These are phyloP conservation scores for Harrya chromipes DNA, from an alignment of 768 basidiomycete genomes.

Conservation along the genomic window DNA sequence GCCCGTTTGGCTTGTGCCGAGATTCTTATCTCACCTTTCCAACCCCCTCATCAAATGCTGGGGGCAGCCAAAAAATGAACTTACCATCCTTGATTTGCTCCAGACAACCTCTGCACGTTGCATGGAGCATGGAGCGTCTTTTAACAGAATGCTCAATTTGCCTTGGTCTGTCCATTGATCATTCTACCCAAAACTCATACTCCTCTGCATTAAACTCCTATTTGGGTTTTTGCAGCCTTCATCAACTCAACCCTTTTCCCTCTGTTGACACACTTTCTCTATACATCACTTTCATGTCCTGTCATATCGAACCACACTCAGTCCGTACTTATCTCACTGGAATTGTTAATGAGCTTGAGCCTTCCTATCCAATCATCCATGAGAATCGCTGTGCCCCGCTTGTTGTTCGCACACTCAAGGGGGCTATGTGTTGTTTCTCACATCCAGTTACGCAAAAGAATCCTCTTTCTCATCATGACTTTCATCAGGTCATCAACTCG, in stretches of 20 bases:
- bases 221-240: not conserved
- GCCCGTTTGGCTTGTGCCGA: conserved; percentile 3
- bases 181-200: not conserved
- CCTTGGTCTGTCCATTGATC: not conserved
- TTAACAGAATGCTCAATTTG: conserved; percentile 10
- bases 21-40: conserved; percentile 5
- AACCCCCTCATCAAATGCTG: conserved; percentile 29
- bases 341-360: too few species aligned
- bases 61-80: conserved; percentile 22
- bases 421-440: too few species aligned
- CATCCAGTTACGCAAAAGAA: too few species aligned
- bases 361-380: too few species aligned
- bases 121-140: conserved; percentile 12
- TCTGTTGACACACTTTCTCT: too few species aligned
- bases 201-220: not conserved
- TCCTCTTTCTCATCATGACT: too few species aligned
- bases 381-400: too few species aligned
- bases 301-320: too few species aligned
- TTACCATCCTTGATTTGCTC: accelerated
- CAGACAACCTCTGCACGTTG: not conserved
- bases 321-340: too few species aligned
- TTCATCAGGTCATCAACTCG: too few species aligned
- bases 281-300: too few species aligned
- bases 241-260: not conserved
- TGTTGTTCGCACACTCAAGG: too few species aligned